A percentile compares a stretch with the other conserved stretches of the same genome.
Conservation (phyloP, 495 filamentous ascomycete species). For the Hypoxylon lienhwacheense region DNA sequence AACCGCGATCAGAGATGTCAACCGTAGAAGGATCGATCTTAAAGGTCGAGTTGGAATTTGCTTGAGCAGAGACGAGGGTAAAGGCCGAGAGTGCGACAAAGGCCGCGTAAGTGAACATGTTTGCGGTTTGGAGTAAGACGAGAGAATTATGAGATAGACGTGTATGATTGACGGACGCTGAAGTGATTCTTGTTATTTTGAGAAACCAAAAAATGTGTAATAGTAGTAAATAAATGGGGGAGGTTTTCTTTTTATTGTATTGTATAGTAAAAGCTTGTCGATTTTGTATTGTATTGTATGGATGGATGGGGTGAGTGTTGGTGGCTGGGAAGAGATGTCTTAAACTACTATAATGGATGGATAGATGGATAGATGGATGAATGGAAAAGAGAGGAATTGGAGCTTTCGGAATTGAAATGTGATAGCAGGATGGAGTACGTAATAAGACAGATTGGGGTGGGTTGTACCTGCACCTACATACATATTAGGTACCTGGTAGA, state of each 20-base stretch:
- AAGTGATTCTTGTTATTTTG: conserved; percentile 5
- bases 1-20: conserved; percentile 29
- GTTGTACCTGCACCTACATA: conserved; percentile 28
- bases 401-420: conserved; percentile 11
- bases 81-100: conserved; percentile 39
- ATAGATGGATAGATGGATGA: conserved; percentile 16
- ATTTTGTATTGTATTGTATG: conserved; percentile 15
- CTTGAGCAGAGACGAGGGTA: conserved; percentile 39
- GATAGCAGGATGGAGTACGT: conserved; percentile 26
- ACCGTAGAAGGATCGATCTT: conserved; percentile 38
- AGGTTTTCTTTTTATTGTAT: conserved; percentile 7
- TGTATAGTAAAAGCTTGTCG: conserved; percentile 15
- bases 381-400: conserved; percentile 14
- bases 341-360: too few species aligned
- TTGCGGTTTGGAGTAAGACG: conserved; percentile 24
- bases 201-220: conserved; percentile 4
- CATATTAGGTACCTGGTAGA: conserved; percentile 3
- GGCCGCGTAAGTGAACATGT: conserved; percentile 36
- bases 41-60: conserved; percentile 39
- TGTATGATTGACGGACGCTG: conserved; percentile 2
- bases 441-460: conserved; percentile 18
- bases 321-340: conserved; percentile 8
- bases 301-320: too few species aligned
- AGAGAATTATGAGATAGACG: conserved; percentile 2
- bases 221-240: not conserved